Percentiles rank a stretch among this genome's conserved stretches.
phyloP scores from a whole-genome alignment of 1,284 basidiomycete genomes.

The Trichosporon coremiiforme region DNA sequence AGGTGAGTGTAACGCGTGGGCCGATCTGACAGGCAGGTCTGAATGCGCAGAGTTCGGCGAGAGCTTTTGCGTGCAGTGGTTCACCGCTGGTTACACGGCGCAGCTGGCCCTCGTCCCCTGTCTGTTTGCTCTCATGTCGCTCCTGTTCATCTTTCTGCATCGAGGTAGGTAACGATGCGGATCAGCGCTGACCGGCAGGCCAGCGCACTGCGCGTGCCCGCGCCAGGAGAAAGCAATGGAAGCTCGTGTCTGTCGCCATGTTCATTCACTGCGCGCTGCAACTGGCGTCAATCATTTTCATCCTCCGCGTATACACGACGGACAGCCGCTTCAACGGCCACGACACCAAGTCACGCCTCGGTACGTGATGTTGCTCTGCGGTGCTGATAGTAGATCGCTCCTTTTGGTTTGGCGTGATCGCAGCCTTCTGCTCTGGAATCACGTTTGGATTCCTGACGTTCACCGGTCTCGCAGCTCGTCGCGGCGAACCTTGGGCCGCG shows the following conservation, averaged over 20 bases:
- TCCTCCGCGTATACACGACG: slow-evolving; percentile 51
- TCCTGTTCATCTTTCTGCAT: slow-evolving; percentile 56
- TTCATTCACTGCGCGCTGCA: slow-evolving; percentile 52
- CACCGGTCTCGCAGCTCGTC: slow-evolving; percentile 54
- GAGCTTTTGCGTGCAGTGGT: slow-evolving; percentile 52
- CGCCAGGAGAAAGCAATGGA: slow-evolving; percentile 54
- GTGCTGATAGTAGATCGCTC: slow-evolving; percentile 42
- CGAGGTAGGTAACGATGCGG: slow-evolving; percentile 37
- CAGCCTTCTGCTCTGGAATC: slow-evolving; percentile 45
- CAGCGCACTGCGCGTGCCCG: slow-evolving; percentile 50
- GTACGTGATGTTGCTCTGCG: slow-evolving; percentile 33
- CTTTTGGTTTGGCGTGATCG: slow-evolving; percentile 50
- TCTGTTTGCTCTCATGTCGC: slow-evolving; percentile 48
- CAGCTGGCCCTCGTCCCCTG: slow-evolving; percentile 55
- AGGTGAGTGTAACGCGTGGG: slow-evolving; percentile 35
- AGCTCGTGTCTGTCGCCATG: slow-evolving; percentile 55
- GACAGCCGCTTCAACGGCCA: slow-evolving; percentile 49
- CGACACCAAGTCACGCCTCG: slow-evolving; percentile 36
- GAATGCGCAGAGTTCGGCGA: slow-evolving; percentile 55
- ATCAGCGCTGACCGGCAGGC: slow-evolving; percentile 32
- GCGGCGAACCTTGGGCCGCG: slow-evolving; percentile 55
- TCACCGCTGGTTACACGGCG: slow-evolving; percentile 52
- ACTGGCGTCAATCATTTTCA: slow-evolving; percentile 47
- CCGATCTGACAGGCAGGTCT: slow-evolving; percentile 38
- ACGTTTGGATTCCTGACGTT: slow-evolving; percentile 50